Evolutionary conservation across 169 alveolate genomes (phyloP), one percentile per base, ranked within the genome.

Genomic region (Cryptosporidium tyzzeri): DNA sequence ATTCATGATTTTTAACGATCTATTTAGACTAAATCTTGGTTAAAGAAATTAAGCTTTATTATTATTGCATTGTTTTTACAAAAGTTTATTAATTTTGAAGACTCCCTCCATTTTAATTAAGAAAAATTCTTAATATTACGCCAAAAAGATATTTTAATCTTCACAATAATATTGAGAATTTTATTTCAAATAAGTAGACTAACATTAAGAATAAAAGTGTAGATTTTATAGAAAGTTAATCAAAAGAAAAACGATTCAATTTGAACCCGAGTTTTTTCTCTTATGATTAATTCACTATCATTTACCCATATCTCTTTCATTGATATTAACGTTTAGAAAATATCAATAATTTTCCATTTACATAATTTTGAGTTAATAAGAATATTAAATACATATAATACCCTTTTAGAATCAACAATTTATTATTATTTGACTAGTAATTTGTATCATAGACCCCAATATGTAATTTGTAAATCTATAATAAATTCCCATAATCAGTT

Each of bases 1-100:
- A 6, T 94, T 85, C 80, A 91, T 51, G 80, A 93, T 93, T 91
- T 92, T 85, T 89, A 94, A 94, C 45, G 96, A 93, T 84, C 71
- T 94, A 84, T 94, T 94, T 91, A 94, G 96, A 85, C 93, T 94
- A 61, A 93, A 94, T 86, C 91, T 93, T 50, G 93, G 95, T 75
- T 93, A 93, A 91, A 48, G 1, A 14, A 48, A 48, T 16, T 7
- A 48, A 41, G 10, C 48, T 41, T 41, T 7, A 37, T 39, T 39
- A 39, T 39, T 39, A 39, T 41, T 41, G 48, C 10, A 41, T 41
- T 41, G 48, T 48, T 48, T 1, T 2, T 48, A 14, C 21, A 48
- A 1, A 48, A 41, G 21, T 48, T 48, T 48, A 48, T 48, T 48
- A 48, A 48, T 48, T 41, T 14, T 48, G 23, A 5, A 14, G 55